phyloP scores from a whole-genome alignment of 176 grass and related monocot species.

The Oryza australiensis region DNA sequence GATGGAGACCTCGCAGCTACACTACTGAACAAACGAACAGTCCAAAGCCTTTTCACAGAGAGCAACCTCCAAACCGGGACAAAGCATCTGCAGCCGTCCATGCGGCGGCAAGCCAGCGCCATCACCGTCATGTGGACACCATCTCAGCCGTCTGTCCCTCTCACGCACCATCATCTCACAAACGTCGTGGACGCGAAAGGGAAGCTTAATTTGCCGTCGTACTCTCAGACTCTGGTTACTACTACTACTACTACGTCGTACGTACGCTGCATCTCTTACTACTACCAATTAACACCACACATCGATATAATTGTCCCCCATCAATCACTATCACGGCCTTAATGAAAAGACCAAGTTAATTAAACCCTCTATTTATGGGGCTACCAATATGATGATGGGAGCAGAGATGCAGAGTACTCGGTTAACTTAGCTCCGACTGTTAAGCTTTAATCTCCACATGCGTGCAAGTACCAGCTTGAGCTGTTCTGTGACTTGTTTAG shows the following conservation, averaged over 20 bases:
- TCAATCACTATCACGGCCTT: background rate
- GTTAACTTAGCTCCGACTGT: background rate
- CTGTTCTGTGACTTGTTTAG: slow-evolving; percentile 8
- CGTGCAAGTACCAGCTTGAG: background rate
- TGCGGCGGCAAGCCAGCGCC: background rate
- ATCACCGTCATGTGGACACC: background rate
- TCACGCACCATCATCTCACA: background rate
- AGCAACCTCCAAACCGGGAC: background rate
- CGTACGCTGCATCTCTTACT: too few relatives aligned
- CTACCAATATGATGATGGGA: background rate
- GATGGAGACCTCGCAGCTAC: background rate
- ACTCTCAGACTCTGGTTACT: background rate
- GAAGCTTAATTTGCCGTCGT: background rate
- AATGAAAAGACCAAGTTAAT: background rate
- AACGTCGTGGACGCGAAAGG: background rate
- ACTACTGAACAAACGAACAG: background rate
- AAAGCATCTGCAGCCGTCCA: slow-evolving; percentile 15
- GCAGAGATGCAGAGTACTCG: background rate
- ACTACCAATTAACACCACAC: background rate
- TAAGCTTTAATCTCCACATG: background rate
- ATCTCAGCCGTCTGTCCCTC: background rate
- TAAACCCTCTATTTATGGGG: background rate
- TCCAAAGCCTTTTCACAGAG: background rate
- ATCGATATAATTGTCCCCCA: background rate
- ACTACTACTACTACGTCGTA: background rate